These are phyloP conservation scores for Podila epicladia DNA, from an alignment of 192 early-diverging fungal species.

Conservation along the genomic window DNA sequence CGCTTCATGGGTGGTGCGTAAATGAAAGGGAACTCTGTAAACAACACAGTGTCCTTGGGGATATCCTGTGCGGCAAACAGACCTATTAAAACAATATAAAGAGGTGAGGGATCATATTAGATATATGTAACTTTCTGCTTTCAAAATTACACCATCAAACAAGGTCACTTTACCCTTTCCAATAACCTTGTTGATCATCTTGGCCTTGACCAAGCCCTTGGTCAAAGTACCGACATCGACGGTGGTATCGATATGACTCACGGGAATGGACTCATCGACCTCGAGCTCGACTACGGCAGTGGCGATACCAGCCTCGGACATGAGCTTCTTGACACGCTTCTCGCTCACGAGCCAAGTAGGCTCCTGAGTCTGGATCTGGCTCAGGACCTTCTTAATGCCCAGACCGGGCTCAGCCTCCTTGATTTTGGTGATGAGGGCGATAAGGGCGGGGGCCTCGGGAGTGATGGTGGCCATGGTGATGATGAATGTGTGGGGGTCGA, in stretches of 20 bases:
- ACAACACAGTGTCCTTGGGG: conserved; percentile 56
- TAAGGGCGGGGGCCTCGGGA: conserved; percentile 41
- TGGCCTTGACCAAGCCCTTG: conserved; percentile 38
- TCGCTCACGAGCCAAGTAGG: conserved; percentile 67
- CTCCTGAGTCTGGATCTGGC: conserved; percentile 49
- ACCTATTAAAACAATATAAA: conserved; percentile 40
- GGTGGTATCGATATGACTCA: conserved; percentile 57
- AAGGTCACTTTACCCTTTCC: conserved; percentile 40
- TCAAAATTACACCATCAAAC: neutral
- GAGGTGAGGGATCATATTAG: conserved; percentile 45
- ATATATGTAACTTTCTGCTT: conserved; percentile 21
- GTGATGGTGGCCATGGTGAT: conserved; percentile 39
- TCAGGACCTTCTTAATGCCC: conserved; percentile 62
- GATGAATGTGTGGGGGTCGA: neutral
- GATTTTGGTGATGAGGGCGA: conserved; percentile 50
- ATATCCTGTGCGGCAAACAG: conserved; percentile 65
- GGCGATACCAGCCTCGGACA: conserved; percentile 55
- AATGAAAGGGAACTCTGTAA: conserved; percentile 66
- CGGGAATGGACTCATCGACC: conserved; percentile 60
- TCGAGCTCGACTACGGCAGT: conserved; percentile 50
- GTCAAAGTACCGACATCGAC: conserved; percentile 53
- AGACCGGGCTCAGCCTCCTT: conserved; percentile 60
- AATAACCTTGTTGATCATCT: conserved; percentile 45
- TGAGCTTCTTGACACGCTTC: conserved; percentile 70
- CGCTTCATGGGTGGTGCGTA: conserved; percentile 68